Base-by-base conservation (phyloP, 2,329 filamentous ascomycete genomes). In the Fragosphaeria purpurea region DNA sequence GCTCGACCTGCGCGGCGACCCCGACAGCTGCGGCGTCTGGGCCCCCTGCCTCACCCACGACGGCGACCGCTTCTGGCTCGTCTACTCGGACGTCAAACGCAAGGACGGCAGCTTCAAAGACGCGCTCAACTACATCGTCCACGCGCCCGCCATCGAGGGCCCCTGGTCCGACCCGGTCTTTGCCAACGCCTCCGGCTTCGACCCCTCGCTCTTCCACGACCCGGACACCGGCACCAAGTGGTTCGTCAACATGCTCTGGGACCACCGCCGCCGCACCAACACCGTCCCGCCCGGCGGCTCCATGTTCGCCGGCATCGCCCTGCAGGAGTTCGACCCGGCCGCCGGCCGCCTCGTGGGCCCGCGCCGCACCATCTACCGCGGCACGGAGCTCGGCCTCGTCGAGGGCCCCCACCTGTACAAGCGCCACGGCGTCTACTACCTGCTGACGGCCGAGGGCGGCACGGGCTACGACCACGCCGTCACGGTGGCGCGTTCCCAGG, bases 1-100 rank as follows among this genome's bases (percentile, higher is more conserved):
- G 55, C 63, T 75, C 4, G 56, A 59, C 46, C 54, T 79, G 74
- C 73, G 76, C 12, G 75, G 76, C n/a, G 67, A 79, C 57, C 76
- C 77, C 0, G 76, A 80, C 59, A 77, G 74, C 61, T 78, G 77
- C 57, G 77, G 77, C 39, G 66, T 83, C n/a, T 83, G 79, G 77
- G 79, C 80, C 2, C 80, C 80, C 0, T 83, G 80, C 57, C 68
- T 84, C 22, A 77, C 73, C 0, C 77, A 83, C 56, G 79, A 82
- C 55, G 78, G 77, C 44, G 67, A 73, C 3, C 72, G 66, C 49
- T 83, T 82, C 63, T 83, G 74, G 71, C 72, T 83, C 5, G 79
- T 83, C 2, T 83, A 80, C 61, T 82, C 79, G 1, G 78, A 83
- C 57, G 79, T 83, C 12, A 83, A 82, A 65, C 77, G 80, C 55